Conservation (phyloP, 345 rosid genomes). For the Isatis tinctoria region DNA sequence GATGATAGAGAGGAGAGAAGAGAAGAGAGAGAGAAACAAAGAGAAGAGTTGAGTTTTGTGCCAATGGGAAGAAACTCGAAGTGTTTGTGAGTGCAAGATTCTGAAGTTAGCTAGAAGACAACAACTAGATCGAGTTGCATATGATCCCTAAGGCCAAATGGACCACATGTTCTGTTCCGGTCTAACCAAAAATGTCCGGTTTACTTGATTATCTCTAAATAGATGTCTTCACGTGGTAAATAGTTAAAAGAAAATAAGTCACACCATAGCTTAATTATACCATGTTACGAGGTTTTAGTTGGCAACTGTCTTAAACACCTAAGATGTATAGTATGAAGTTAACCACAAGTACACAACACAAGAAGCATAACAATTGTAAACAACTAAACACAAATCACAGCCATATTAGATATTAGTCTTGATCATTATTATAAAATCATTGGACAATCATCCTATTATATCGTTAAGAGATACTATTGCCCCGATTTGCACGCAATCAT, state of each 20-base stretch:
- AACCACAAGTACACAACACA: too few species aligned
- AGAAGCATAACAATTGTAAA: too few species aligned
- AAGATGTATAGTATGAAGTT: not conserved
- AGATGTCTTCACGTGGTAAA: not conserved
- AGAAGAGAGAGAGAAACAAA: not conserved
- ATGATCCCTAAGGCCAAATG: constrained; percentile 11
- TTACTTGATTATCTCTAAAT: not conserved
- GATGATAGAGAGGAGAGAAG: constrained; percentile 10
- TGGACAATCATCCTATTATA: not conserved
- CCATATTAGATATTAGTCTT: not conserved
- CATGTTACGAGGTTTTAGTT: not conserved
- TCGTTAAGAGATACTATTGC: not conserved
- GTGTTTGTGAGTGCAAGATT: constrained; percentile 33
- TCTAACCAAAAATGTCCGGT: constrained; percentile 10
- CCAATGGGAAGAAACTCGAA: constrained; percentile 24
- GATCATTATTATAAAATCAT: not conserved
- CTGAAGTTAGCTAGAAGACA: constrained; percentile 31
- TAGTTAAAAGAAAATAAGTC: not conserved
- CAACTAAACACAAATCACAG: too few species aligned
- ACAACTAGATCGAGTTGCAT: constrained; percentile 26
- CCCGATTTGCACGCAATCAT: constrained; percentile 17
- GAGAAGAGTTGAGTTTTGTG: constrained; percentile 18
- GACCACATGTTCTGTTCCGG: constrained; percentile 26
- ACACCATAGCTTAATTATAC: not conserved
- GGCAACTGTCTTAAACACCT: not conserved